phyloP scores from a whole-genome alignment of 2,329 filamentous ascomycete genomes.

The Fusarium praegraminearum region DNA sequence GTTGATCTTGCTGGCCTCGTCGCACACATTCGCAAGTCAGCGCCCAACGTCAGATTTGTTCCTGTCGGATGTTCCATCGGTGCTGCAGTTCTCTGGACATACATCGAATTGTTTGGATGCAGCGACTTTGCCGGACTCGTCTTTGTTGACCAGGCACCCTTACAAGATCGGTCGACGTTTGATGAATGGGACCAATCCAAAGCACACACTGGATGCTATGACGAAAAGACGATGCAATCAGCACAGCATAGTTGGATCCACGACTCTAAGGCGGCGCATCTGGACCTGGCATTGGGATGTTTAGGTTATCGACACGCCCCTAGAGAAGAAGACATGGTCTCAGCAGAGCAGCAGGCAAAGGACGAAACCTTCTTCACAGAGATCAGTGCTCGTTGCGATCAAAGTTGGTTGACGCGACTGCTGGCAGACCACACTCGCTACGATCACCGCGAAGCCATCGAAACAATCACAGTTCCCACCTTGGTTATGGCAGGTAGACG shows the following conservation, averaged over 20 bases:
- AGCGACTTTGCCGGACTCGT: slow-evolving; percentile 45
- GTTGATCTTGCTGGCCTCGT: slow-evolving; percentile 41
- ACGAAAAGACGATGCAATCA: slow-evolving; percentile 44
- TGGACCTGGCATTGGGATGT: slow-evolving; percentile 44
- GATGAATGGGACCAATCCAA: slow-evolving; percentile 42
- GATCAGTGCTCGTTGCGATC: slow-evolving; percentile 46
- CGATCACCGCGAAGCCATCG: slow-evolving; percentile 46
- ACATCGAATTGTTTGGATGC: slow-evolving; percentile 45
- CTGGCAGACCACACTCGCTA: slow-evolving; percentile 47
- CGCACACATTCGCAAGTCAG: slow-evolving; percentile 36
- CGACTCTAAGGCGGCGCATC: slow-evolving; percentile 39
- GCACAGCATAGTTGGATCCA: slow-evolving; percentile 45
- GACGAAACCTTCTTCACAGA: slow-evolving; percentile 46
- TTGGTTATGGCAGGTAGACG: slow-evolving; percentile 46
- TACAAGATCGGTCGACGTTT: slow-evolving; percentile 45
- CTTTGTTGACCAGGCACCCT: slow-evolving; percentile 47
- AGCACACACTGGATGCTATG: slow-evolving; percentile 44
- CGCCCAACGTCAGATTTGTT: slow-evolving; percentile 32
- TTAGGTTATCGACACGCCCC: slow-evolving; percentile 46
- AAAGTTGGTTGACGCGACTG: slow-evolving; percentile 45
- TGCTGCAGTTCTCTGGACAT: slow-evolving; percentile 48
- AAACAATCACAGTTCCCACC: slow-evolving; percentile 43
- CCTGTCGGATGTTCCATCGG: slow-evolving; percentile 48
- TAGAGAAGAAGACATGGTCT: slow-evolving; percentile 33
- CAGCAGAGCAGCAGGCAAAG: slow-evolving; percentile 38